These are phyloP conservation scores for Xylariales sp. DNA, from an alignment of 2,329 filamentous ascomycete species.

Conservation along the genomic window DNA sequence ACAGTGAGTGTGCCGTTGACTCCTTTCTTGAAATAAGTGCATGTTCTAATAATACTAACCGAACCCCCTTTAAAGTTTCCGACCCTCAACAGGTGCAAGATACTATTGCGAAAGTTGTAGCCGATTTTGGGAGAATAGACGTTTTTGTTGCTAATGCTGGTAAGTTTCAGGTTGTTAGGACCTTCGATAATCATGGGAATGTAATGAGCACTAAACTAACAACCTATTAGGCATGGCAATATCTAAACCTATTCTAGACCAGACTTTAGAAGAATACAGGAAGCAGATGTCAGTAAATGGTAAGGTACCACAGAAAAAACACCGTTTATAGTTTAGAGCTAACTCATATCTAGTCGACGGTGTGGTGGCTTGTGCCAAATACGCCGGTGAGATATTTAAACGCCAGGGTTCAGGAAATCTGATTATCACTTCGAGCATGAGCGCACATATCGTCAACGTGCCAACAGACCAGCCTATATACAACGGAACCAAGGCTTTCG, in stretches of 20 bases:
- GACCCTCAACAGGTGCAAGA: slow-evolving; percentile 32
- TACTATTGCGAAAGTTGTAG: slow-evolving; percentile 29
- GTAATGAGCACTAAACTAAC: slow-evolving; percentile 7
- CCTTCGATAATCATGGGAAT: background rate
- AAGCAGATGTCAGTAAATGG: slow-evolving; percentile 38
- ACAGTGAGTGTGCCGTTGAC: slow-evolving; percentile 27
- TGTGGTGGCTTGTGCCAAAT: slow-evolving; percentile 37
- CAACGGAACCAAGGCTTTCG: slow-evolving; percentile 66
- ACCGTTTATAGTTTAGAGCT: background rate
- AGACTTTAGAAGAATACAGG: slow-evolving; percentile 37
- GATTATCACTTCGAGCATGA: slow-evolving; percentile 54
- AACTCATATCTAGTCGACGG: slow-evolving; percentile 34
- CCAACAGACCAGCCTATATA: slow-evolving; percentile 66
- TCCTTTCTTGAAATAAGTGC: background rate
- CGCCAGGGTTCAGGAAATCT: slow-evolving; percentile 37
- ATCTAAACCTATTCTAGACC: slow-evolving; percentile 38
- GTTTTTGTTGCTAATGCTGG: slow-evolving; percentile 41
- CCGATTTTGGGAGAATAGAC: slow-evolving; percentile 39
- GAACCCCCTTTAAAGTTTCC: slow-evolving; percentile 26
- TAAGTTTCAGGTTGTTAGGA: slow-evolving; percentile 14
- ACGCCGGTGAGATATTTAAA: slow-evolving; percentile 39
- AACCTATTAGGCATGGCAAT: slow-evolving; percentile 30
- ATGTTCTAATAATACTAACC: background rate
- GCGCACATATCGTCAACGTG: slow-evolving; percentile 62
- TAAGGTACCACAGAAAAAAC: slow-evolving; percentile 3